Percentiles rank a stretch among this genome's conserved stretches.
phyloP scores from a whole-genome alignment of 176 grass and related monocot genomes.

The Oryza brachyantha region DNA sequence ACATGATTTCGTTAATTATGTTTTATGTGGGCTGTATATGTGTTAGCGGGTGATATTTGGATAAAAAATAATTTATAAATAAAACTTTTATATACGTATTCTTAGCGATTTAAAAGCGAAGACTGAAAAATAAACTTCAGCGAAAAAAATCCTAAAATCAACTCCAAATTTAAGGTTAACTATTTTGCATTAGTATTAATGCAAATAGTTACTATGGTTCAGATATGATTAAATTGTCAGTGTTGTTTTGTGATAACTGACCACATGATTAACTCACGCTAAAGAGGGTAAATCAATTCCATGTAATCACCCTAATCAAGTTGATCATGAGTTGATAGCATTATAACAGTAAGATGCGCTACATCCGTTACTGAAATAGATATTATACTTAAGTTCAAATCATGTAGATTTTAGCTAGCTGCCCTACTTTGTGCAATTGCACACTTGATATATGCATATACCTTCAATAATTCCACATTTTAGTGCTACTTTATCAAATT shows the following conservation, averaged over 20 bases:
- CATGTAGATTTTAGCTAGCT: not conserved
- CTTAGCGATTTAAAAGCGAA: no score
- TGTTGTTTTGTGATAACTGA: not conserved
- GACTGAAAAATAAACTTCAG: no score
- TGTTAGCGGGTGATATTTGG: no score
- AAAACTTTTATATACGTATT: no score
- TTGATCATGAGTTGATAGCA: not conserved
- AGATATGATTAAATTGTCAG: no score
- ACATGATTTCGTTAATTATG: not conserved
- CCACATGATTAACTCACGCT: not conserved
- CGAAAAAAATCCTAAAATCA: no score
- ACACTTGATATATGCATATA: not conserved
- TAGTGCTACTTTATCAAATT: constrained; percentile 5
- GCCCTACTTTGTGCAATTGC: not conserved
- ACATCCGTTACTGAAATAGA: not conserved
- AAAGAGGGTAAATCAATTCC: not conserved
- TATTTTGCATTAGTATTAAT: no score
- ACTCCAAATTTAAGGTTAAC: no score
- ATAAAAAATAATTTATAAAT: no score
- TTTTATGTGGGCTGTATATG: not conserved
- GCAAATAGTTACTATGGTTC: no score
- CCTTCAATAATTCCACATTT: not conserved
- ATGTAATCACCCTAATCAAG: not conserved
- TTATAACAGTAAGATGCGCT: not conserved
- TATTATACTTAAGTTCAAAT: constrained; percentile 15